Percentiles rank a stretch among this genome's conserved stretches.
Evolutionary conservation across 768 basidiomycete genomes (phyloP).

Genomic region (Chlorophyllum brunneum): DNA sequence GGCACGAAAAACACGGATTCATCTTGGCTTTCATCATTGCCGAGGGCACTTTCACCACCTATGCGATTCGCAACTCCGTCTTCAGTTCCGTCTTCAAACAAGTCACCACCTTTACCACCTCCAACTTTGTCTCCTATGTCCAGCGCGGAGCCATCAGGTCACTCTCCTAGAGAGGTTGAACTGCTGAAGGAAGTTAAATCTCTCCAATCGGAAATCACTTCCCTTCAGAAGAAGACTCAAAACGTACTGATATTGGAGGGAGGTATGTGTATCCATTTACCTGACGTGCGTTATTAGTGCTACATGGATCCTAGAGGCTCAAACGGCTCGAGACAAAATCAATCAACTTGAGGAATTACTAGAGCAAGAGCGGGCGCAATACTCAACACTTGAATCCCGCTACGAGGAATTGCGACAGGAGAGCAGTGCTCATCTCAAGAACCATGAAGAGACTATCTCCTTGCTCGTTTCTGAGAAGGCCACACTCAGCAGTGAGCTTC

Average conservation of each 20-base stretch:
- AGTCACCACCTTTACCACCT: slow-evolving; percentile 12
- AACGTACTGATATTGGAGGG: slow-evolving; percentile 7
- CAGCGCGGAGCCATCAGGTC: slow-evolving; percentile 1
- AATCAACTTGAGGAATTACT: background rate
- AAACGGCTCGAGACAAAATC: background rate
- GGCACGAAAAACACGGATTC: slow-evolving; percentile 38
- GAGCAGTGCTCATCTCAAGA: slow-evolving; percentile 35
- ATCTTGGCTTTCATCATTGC: slow-evolving; percentile 60
- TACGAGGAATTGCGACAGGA: slow-evolving; percentile 13
- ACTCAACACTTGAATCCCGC: background rate
- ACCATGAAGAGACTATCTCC: slow-evolving; percentile 70
- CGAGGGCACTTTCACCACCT: slow-evolving; percentile 38
- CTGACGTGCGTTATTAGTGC: background rate
- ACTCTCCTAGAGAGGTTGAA: slow-evolving; percentile 4
- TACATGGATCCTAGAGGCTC: background rate
- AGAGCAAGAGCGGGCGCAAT: slow-evolving; percentile 2
- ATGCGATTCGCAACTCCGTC: slow-evolving; percentile 18
- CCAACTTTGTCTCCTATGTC: background rate
- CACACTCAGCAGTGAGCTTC: slow-evolving; percentile 51
- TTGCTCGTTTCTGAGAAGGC: slow-evolving; percentile 75
- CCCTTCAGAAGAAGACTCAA: slow-evolving; percentile 13
- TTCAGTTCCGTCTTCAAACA: slow-evolving; percentile 9
- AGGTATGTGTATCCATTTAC: background rate
- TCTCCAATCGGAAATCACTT: slow-evolving; percentile 23
- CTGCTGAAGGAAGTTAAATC: slow-evolving; percentile 15